Percentiles rank a stretch among this genome's conserved stretches.
These are phyloP conservation scores for Oryza glumipatula DNA, from an alignment of 176 grass and related monocot species.

Conservation along the genomic window DNA sequence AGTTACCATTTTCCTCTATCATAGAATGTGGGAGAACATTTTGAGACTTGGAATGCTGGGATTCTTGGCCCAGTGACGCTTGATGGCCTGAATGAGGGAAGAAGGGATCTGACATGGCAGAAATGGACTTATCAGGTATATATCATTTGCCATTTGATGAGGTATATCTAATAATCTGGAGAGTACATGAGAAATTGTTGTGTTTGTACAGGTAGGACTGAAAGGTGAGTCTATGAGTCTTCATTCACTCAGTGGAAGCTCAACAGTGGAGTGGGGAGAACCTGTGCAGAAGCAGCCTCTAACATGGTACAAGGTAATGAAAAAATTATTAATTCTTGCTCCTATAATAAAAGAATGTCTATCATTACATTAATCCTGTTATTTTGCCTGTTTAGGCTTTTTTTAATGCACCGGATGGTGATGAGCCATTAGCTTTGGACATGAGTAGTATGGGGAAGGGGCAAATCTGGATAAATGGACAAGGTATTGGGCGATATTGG, in stretches of 20 bases:
- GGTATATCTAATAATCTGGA: not conserved
- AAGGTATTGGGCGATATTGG: slow-evolving; percentile 94
- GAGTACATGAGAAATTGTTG: slow-evolving; percentile 14
- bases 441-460: slow-evolving; percentile 97
- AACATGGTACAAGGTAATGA: slow-evolving; percentile 91
- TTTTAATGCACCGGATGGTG: slow-evolving; percentile 88
- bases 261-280: slow-evolving; percentile 88
- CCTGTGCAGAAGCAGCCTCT: slow-evolving; percentile 78
- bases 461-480: slow-evolving; percentile 95
- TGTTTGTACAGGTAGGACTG: slow-evolving; percentile 72
- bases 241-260: slow-evolving; percentile 84
- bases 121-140: slow-evolving; percentile 97
- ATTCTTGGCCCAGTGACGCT: slow-evolving; percentile 91
- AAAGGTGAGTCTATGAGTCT: slow-evolving; percentile 89
- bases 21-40: slow-evolving; percentile 96
- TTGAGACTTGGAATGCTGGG: slow-evolving; percentile 99
- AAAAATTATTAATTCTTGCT: slow-evolving; percentile 6
- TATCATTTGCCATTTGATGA: slow-evolving; percentile 1
- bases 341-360: not conserved
- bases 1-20: slow-evolving; percentile 25
- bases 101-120: slow-evolving; percentile 93
- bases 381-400: slow-evolving; percentile 59
- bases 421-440: slow-evolving; percentile 95
- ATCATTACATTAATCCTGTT: not conserved
- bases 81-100: slow-evolving; percentile 90